phyloP scores from a whole-genome alignment of 192 early-diverging fungal genomes.

The Cetraspora pellucida region DNA sequence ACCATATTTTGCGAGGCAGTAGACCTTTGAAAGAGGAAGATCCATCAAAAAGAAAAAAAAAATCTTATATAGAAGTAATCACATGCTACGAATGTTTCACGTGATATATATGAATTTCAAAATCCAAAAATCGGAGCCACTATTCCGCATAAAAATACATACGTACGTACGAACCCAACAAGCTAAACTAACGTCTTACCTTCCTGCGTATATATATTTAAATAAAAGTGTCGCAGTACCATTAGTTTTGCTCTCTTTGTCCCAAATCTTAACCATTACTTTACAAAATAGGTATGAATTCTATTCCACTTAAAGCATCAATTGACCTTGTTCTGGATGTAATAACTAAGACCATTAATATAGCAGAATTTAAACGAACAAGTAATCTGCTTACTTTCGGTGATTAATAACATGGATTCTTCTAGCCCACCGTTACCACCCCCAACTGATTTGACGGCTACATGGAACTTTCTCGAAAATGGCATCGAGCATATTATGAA shows the following conservation, averaged over 20 bases:
- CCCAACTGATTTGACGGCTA: slow-evolving; percentile 57
- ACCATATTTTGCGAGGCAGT: slow-evolving; percentile 17
- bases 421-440: slow-evolving; percentile 47
- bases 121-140: neutral
- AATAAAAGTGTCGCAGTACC: neutral
- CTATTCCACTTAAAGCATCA: no score
- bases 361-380: neutral
- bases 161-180: neutral
- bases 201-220: neutral
- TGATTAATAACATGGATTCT: slow-evolving; percentile 27
- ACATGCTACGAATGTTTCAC: no score
- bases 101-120: neutral
- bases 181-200: neutral
- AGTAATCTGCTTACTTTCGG: neutral
- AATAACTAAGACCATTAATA: neutral
- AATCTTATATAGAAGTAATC: no score
- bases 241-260: no score
- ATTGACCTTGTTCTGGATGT: no score
- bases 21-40: slow-evolving; percentile 20
- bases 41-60: neutral
- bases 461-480: slow-evolving; percentile 74
- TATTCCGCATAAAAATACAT: neutral
- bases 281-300: no score
- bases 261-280: no score
- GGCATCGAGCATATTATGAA: slow-evolving; percentile 85